Base-by-base conservation (phyloP, 176 grass and related monocot species). In the Coix lacrymajobi region DNA sequence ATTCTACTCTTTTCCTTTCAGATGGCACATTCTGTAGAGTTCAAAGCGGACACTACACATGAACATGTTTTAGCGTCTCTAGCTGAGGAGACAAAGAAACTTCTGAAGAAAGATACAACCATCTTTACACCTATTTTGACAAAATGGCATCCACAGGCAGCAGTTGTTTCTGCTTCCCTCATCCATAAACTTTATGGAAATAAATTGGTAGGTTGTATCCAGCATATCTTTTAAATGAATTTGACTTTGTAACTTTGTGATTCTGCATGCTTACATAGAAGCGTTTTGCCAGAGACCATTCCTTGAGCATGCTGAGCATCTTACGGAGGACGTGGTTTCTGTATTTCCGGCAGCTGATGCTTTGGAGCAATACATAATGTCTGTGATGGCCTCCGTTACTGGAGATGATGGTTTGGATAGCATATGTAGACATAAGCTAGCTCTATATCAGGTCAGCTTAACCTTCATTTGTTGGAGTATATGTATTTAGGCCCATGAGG, bases 181-280 rank as follows among this genome's bases (percentile, higher is more conserved):
- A 71, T 99, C 72, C 96, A 99, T 88, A 99, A 95, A 84, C 85
- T 99, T 82, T 99, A 96, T 87, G 93, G 96, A 32, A 89, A 85
- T 83, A 99, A 96, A 83, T 87, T 99, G 91, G 96, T 99, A 85
- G 40, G 78, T 65, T 87, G 65, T 87, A 64, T 57, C 45, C 43
- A 44, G 73, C 46, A 62, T 62, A 68, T 81, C 38, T 48, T 14
- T 26, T 70, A 60, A 51, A 71, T 85, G 44, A 36, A 17, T 19
- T 11, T 70, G 71, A 61, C 31, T 73, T 36, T 49, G 80, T 64
- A 66, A 33, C 22, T 46, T 65, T 78, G 36, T 66, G 67, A 80
- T 78, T 64, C 46, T 66, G 30, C 38, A 68, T 78, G n/a, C 74
- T 90, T 51, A 86, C 48, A 72, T 40, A 46, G 30, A 39, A 45